Evolutionary conservation across 2,329 filamentous ascomycete species (phyloP).

Genomic region (Salinomyces thailandicus): DNA sequence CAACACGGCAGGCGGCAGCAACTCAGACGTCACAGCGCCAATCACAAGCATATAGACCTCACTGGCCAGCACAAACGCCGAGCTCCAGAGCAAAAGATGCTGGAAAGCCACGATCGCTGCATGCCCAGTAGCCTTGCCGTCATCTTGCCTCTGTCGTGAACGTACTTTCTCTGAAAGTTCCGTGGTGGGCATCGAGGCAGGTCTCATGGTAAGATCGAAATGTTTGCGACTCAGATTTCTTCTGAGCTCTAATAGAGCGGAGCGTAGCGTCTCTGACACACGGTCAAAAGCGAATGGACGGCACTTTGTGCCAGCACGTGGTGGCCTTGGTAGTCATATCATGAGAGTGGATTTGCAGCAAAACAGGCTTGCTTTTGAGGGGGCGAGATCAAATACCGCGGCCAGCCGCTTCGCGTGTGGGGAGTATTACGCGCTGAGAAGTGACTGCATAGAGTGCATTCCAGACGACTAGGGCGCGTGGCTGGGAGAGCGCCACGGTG

Average conservation of each 20-base stretch:
- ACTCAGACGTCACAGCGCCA: conserved; percentile 10
- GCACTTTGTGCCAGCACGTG: too few species aligned
- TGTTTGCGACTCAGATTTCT: too few species aligned
- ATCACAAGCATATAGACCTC: conserved; percentile 14
- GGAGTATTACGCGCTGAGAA: conserved; percentile 3
- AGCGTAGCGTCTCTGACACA: too few species aligned
- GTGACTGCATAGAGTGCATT: conserved; percentile 15
- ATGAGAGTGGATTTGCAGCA: too few species aligned
- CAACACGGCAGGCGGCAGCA: conserved; percentile 11
- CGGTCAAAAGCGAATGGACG: too few species aligned
- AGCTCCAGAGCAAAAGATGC: conserved; percentile 17
- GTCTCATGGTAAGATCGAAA: too few species aligned
- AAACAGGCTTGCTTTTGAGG: too few species aligned
- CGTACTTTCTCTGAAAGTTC: neutral
- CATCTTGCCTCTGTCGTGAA: neutral
- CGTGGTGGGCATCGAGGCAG: neutral
- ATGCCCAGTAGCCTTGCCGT: conserved; percentile 2
- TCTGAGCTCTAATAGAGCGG: too few species aligned
- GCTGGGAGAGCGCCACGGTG: too few species aligned
- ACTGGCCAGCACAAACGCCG: conserved; percentile 17
- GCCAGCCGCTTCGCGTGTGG: conserved; percentile 11
- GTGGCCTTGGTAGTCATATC: too few species aligned
- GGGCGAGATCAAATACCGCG: too few species aligned
- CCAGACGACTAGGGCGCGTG: conserved; percentile 4
- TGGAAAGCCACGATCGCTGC: conserved; percentile 14